These are phyloP conservation scores for Oryza nivara DNA, from an alignment of 176 grass and related monocot species.

Conservation along the genomic window DNA sequence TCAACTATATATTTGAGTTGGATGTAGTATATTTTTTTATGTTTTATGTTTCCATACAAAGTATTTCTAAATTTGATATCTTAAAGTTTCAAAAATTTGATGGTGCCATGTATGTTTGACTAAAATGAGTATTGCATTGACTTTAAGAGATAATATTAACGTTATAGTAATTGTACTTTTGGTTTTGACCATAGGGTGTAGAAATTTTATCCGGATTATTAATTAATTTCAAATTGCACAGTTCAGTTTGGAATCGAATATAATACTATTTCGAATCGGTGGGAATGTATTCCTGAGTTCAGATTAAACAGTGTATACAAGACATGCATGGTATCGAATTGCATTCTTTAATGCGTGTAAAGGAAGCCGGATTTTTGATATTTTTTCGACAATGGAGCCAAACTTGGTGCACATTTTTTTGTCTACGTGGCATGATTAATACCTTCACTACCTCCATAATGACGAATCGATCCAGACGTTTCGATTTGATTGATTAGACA, in stretches of 20 bases:
- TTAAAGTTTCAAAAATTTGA: too few species aligned
- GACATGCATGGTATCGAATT: constrained; percentile 1
- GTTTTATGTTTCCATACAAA: too few species aligned
- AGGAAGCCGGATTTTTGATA: neutral
- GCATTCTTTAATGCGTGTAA: constrained; percentile 26
- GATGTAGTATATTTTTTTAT: too few species aligned
- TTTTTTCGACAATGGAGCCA: constrained; percentile 5
- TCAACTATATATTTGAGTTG: too few species aligned
- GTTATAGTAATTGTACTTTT: neutral
- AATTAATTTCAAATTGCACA: neutral
- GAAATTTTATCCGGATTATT: neutral
- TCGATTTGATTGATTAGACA: constrained; percentile 28
- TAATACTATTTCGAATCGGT: neutral
- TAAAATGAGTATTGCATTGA: neutral
- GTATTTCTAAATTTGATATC: too few species aligned
- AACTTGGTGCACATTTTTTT: neutral
- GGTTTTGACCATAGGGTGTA: neutral
- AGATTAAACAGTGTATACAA: neutral
- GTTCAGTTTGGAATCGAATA: neutral
- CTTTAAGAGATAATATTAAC: neutral
- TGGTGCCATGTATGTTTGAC: too few species aligned
- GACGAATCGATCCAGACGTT: constrained; percentile 23
- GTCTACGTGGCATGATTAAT: constrained; percentile 17
- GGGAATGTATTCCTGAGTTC: neutral
- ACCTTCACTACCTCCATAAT: constrained; percentile 41